Base-by-base conservation (phyloP, 768 basidiomycete species). In the Phylloporus sp. region DNA sequence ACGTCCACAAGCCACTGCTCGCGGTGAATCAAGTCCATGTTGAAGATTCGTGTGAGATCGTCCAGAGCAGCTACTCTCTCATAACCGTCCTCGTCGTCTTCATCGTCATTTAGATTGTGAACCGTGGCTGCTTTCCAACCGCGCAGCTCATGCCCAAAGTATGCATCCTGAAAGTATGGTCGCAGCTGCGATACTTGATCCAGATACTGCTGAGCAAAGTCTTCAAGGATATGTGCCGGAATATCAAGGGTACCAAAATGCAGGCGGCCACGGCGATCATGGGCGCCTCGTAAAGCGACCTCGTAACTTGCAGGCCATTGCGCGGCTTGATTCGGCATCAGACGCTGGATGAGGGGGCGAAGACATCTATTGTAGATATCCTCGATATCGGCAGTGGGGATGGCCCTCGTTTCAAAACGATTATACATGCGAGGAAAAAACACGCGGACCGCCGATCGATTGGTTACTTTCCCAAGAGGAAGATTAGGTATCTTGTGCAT, bases 261-360 rank as follows among this genome's bases (percentile, higher is more conserved):
- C 6, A 54, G 26, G 1, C 15, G 48, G 15, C 53, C 54, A 5
- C 10, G 16, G 1, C 12, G n/a, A 36, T 50, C 39, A 24, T 32
- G 40, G 12, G 28, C n/a, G 18, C n/a, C 16, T 27, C 13, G 35
- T 23, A 50, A 8, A 3, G 45, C 43, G 10, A 32, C 27, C 6
- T 41, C 29, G 35, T 55, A 51, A 10, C 12, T 43, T 4, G 36
- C 34, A 0, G 49, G 54, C 54, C 54, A 55, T 18, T 50, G 54
- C 23, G 29, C 34, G 4, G 39, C 27, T 27, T 51, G 44, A 22
- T 50, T 35, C 0, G 49, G 54, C 45, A 50, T 55, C 20, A 55
- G 35, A 11, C 23, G 12, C 0, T 22, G 26, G 0, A 55, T n/a
- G 22, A 51, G 22, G 10, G 49, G 49, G 1, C 45, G 29, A 18